Percentiles rank a stretch among this genome's conserved stretches.
Evolutionary conservation across 176 grass and related monocot genomes (phyloP).

Genomic region (Coix lacrymajobi): DNA sequence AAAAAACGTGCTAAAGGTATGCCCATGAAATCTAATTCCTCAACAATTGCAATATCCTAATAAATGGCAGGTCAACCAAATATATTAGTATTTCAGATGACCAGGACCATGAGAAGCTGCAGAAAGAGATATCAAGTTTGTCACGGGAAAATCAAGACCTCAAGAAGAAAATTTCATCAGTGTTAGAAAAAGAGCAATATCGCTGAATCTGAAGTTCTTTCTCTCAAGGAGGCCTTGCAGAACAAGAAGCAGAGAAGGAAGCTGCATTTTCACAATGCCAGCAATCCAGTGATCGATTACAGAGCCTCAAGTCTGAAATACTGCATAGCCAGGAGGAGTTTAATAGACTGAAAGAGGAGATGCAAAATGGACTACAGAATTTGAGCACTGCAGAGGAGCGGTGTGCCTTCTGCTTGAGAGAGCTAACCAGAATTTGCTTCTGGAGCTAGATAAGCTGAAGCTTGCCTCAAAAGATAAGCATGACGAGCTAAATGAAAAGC

Average conservation of each 20-base stretch:
- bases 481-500: constrained; percentile 54
- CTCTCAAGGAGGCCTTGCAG: constrained; percentile 54
- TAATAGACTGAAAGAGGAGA: constrained; percentile 68
- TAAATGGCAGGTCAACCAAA: constrained; percentile 14
- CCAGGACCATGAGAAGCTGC: constrained; percentile 56
- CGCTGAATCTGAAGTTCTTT: constrained; percentile 52
- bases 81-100: constrained; percentile 32
- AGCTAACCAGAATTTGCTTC: constrained; percentile 52
- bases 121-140: constrained; percentile 78
- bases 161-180: constrained; percentile 57
- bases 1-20: constrained; percentile 52
- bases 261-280: constrained; percentile 55
- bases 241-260: constrained; percentile 63
- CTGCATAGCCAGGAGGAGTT: constrained; percentile 79
- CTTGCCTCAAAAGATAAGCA: constrained; percentile 52
- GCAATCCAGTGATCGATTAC: constrained; percentile 55
- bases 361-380: constrained; percentile 52
- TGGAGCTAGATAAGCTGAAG: constrained; percentile 70
- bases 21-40: constrained; percentile 14
- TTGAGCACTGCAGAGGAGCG: constrained; percentile 51
- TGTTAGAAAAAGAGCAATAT: constrained; percentile 49
- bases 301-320: constrained; percentile 63
- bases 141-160: constrained; percentile 87
- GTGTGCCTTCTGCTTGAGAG: constrained; percentile 56
- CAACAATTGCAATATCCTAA: not conserved